phyloP scores from a whole-genome alignment of 176 grass and related monocot genomes.

The Ensete glaucum region DNA sequence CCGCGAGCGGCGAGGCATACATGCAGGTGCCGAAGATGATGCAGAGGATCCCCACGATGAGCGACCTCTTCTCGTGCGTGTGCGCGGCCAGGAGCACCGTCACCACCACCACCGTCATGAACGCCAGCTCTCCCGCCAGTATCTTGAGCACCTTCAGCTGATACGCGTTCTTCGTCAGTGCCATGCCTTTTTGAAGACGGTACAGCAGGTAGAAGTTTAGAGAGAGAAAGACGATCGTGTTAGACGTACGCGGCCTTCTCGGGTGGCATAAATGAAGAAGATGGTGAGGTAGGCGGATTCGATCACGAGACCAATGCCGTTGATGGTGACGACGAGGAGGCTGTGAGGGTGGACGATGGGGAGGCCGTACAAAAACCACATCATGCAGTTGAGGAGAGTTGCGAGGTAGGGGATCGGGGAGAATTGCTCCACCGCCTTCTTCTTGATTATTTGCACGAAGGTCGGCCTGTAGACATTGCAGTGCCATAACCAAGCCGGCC shows the following conservation, averaged over 20 bases:
- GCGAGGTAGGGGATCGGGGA: conserved; percentile 57
- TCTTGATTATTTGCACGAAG: conserved; percentile 44
- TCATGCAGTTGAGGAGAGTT: conserved; percentile 70
- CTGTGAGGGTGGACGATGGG: conserved; percentile 72
- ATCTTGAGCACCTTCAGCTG: conserved; percentile 22
- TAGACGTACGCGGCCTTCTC: conserved; percentile 30
- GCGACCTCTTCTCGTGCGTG: conserved; percentile 34
- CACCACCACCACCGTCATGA: conserved; percentile 36
- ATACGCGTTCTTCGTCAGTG: background rate
- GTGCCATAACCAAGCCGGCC: conserved; percentile 36
- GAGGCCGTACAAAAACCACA: conserved; percentile 75
- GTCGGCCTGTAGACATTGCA: conserved; percentile 30
- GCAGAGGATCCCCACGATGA: conserved; percentile 58
- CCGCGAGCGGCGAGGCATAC: conserved; percentile 42
- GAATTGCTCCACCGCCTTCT: conserved; percentile 61
- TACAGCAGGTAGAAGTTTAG: background rate
- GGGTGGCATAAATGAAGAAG: conserved; percentile 41
- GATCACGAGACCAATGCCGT: conserved; percentile 51
- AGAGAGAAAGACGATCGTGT: background rate
- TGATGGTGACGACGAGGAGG: conserved; percentile 74
- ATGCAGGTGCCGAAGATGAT: conserved; percentile 47
- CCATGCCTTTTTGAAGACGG: conserved; percentile 36
- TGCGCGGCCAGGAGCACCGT: conserved; percentile 31
- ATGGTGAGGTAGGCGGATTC: conserved; percentile 54
- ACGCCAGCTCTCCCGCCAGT: conserved; percentile 28